A percentile compares a stretch with the other conserved stretches of the same genome.
Conservation (phyloP, 2,329 filamentous ascomycete species). For the Pseudonectria buxi region DNA sequence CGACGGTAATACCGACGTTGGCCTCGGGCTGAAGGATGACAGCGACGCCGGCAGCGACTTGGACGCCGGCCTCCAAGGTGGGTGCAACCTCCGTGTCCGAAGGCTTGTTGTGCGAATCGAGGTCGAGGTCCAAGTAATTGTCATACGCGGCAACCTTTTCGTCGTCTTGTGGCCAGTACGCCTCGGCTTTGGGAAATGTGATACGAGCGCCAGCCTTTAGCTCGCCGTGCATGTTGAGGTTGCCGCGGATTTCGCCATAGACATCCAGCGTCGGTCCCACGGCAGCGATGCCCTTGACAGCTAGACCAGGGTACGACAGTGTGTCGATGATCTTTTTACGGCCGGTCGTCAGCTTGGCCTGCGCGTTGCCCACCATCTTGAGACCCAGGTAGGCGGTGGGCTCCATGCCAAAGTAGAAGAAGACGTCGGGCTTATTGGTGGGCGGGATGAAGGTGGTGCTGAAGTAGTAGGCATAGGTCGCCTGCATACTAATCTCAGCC, state of each 20-base stretch:
- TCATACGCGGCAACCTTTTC: not conserved
- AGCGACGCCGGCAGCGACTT: slow-evolving; percentile 1
- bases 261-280: slow-evolving; percentile 13
- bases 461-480: slow-evolving; percentile 13
- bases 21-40: slow-evolving; percentile 2
- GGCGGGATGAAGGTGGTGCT: slow-evolving; percentile 7
- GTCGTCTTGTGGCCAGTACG: slow-evolving; percentile 1
- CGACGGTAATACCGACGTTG: slow-evolving; percentile 5
- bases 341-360: not conserved
- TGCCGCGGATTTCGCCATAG: slow-evolving; percentile 3
- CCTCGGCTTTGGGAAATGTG: not conserved
- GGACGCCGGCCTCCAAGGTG: slow-evolving; percentile 4
- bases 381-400: slow-evolving; percentile 4
- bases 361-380: slow-evolving; percentile 6
- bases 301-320: slow-evolving; percentile 7
- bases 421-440: slow-evolving; percentile 5
- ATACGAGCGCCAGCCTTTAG: not conserved
- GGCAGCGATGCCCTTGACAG: slow-evolving; percentile 11
- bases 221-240: not conserved
- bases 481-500: slow-evolving; percentile 6
- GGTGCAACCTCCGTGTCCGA: slow-evolving; percentile 1
- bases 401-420: slow-evolving; percentile 6
- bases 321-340: slow-evolving; percentile 8
- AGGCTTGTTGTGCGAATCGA: not conserved
- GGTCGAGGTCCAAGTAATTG: not conserved